Evolutionary conservation across 306 rosid species (phyloP).

Genomic region (Parietaria judaica): DNA sequence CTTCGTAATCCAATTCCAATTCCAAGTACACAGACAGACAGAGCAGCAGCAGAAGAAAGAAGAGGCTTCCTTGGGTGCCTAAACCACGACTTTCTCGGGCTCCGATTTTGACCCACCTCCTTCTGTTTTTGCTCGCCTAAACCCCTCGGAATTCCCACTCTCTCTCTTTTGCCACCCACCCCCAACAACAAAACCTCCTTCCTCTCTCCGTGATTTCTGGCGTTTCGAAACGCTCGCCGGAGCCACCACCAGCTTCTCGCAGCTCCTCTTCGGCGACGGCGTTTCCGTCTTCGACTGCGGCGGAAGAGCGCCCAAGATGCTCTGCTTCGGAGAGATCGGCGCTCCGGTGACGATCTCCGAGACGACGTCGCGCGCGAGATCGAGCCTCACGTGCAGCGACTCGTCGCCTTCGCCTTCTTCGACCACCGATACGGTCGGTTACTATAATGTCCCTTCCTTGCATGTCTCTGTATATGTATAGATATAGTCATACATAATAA

Average conservation of each 20-base stretch:
- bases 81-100: conserved; percentile 92
- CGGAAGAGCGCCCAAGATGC: conserved; percentile 61
- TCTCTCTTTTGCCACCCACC: background rate
- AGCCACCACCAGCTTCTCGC: conserved; percentile 59
- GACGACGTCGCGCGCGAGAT: conserved; percentile 28
- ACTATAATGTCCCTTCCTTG: background rate
- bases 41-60: no score
- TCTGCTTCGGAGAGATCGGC: conserved; percentile 41
- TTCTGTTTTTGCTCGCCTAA: background rate
- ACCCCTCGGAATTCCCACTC: background rate
- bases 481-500: background rate
- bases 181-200: background rate
- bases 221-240: conserved; percentile 21
- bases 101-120: conserved; percentile 7
- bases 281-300: conserved; percentile 10
- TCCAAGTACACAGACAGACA: background rate
- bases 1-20: no score
- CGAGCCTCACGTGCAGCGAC: conserved; percentile 49
- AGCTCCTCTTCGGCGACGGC: conserved; percentile 51
- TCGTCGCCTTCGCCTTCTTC: conserved; percentile 57
- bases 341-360: conserved; percentile 13
- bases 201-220: conserved; percentile 23
- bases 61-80: conserved; percentile 38
- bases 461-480: background rate
- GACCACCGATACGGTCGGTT: conserved; percentile 37